Evolutionary conservation across 2,329 filamentous ascomycete genomes (phyloP).

Genomic region (Xylariaceae sp.): DNA sequence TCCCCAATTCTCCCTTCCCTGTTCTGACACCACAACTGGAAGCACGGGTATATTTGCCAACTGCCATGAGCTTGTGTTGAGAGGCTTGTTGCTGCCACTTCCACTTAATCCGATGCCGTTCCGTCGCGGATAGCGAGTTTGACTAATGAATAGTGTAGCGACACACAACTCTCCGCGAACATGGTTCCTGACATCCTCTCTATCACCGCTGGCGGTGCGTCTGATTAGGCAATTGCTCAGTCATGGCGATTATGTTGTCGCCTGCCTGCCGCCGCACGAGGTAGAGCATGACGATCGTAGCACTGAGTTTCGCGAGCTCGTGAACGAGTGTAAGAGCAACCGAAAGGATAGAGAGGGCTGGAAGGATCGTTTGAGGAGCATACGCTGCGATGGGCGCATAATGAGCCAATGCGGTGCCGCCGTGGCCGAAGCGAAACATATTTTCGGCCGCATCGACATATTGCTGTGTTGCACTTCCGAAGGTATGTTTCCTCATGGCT

Average conservation of each 20-base stretch:
- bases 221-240: conserved; percentile 80
- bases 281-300: conserved; percentile 78
- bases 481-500: conserved; percentile 55
- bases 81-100: not conserved
- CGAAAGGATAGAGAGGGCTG: conserved; percentile 75
- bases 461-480: conserved; percentile 88
- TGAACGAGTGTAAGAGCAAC: conserved; percentile 69
- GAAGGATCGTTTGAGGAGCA: conserved; percentile 75
- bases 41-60: conserved; percentile 1
- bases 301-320: conserved; percentile 79
- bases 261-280: conserved; percentile 79
- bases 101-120: conserved; percentile 16
- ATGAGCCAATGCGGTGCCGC: conserved; percentile 81
- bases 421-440: conserved; percentile 81
- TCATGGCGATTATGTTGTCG: conserved; percentile 91
- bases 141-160: conserved; percentile 53
- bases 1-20: not conserved
- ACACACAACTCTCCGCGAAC: conserved; percentile 79
- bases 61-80: not conserved
- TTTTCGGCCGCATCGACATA: conserved; percentile 88
- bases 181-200: conserved; percentile 89
- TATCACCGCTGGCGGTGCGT: conserved; percentile 83
- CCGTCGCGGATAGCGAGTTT: conserved; percentile 25
- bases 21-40: not conserved
- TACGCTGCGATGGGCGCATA: conserved; percentile 66